Base-by-base conservation (phyloP, 2,329 filamentous ascomycete species). In the Fusarium compactum region DNA sequence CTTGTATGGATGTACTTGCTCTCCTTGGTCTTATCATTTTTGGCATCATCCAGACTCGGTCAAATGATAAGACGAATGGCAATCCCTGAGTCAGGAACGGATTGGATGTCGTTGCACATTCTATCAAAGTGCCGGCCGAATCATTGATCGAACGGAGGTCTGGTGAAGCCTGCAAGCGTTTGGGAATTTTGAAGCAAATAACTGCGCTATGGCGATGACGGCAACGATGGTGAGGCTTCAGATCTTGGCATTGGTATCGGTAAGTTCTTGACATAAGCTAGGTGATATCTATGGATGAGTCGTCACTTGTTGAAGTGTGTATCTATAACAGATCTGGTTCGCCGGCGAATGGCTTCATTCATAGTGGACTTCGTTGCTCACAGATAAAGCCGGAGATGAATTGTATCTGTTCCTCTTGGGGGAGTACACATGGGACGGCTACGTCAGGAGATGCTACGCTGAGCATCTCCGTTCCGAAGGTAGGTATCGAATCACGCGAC, bases 391-490 rank as follows among this genome's bases (percentile, higher is more conserved):
- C 22, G n/a, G 16, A 27, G 29, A 25, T 46, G 40, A 16, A 43
- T 25, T 12, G 14, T 56, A n/a, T 25, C 43, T 38, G 24, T 48
- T 48, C 22, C 5, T 22, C 9, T 25, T 11, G 30, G n/a, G 15
- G 30, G 48, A 55, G 38, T 41, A 41, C 32, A 10, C 24, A 16
- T 40, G 18, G 24, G 14, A 40, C 24, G 30, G 20, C 54, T 54
- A 43, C 25, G 43, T 47, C 58, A 56, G 56, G 45, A 59, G 54
- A 65, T 51, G 45, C 48, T 45, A 47, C 54, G 62, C 69, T 60
- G 63, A 69, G 70, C 47, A 70, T 59, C 44, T 65, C 57, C 55
- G 56, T 66, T 29, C 38, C 29, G 50, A 65, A 25, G 16, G 56
- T n/a, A 52, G 32, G 38, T 46, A 55, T 51, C 51, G 25, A 51